Conservation (phyloP, 2,329 filamentous ascomycete species). For the Nakataea oryzae region DNA sequence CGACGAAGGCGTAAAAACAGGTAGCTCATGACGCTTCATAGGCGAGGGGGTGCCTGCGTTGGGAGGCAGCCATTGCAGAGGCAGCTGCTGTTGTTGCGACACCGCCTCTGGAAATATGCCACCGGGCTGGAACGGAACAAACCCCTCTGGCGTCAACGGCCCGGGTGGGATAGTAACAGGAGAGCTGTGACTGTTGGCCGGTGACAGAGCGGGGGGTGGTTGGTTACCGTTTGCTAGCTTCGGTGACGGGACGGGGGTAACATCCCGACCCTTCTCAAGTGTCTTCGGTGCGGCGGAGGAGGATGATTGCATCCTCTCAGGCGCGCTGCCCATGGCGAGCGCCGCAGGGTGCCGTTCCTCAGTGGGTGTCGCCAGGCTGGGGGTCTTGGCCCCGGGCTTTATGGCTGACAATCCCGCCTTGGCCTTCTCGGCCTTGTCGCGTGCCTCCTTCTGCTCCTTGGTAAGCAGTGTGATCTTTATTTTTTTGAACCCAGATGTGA, state of each 20-base stretch:
- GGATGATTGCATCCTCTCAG: not conserved
- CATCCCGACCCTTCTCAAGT: not conserved
- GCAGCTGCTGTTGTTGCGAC: conserved; percentile 23
- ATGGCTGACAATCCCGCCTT: not conserved
- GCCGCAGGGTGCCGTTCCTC: not conserved
- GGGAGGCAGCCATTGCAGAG: conserved; percentile 41
- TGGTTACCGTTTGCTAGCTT: not conserved
- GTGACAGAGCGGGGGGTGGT: not conserved
- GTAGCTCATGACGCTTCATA: conserved; percentile 25
- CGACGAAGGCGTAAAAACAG: conserved; percentile 28
- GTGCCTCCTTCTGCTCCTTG: conserved; percentile 45
- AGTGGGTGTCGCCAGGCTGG: not conserved
- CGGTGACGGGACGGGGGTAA: not conserved
- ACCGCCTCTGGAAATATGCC: conserved; percentile 31
- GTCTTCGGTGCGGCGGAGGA: not conserved
- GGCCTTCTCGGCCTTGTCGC: conserved; percentile 18
- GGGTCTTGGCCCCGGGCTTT: not conserved
- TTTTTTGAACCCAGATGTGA: conserved; percentile 50
- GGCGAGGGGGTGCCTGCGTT: conserved; percentile 27
- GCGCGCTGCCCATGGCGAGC: not conserved
- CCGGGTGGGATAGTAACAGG: not conserved
- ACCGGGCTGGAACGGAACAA: conserved; percentile 46
- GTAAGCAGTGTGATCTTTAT: conserved; percentile 53
- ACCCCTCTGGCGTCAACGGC: conserved; percentile 24
- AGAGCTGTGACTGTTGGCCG: not conserved